A percentile compares a stretch with the other conserved stretches of the same genome.
phyloP scores from a whole-genome alignment of 2,329 filamentous ascomycete species.

The Diaporthe helianthi region DNA sequence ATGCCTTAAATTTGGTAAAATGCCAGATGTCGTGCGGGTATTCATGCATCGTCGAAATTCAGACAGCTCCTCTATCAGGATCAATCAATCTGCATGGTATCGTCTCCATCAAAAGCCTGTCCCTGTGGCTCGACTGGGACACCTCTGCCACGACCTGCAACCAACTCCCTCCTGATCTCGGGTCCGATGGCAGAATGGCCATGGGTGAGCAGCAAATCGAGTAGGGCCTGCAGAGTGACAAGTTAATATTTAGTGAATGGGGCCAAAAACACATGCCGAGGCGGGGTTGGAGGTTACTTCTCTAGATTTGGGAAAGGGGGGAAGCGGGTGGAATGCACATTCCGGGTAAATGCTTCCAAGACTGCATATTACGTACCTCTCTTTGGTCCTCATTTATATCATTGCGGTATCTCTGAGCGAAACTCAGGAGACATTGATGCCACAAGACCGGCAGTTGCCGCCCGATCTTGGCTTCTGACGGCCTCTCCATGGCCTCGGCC shows the following conservation, averaged over 20 bases:
- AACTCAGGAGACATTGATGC: constrained; percentile 92
- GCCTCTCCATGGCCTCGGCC: constrained; percentile 59
- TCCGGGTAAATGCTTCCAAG: background rate
- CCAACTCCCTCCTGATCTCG: constrained; percentile 85
- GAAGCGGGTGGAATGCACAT: background rate
- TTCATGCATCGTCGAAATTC: constrained; percentile 6
- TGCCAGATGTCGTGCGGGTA: constrained; percentile 17
- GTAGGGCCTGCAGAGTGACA: constrained; percentile 64
- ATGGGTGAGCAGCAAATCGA: constrained; percentile 84
- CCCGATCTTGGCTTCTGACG: constrained; percentile 47
- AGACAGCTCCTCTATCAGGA: background rate
- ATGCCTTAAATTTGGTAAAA: background rate
- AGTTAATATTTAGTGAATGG: constrained; percentile 30
- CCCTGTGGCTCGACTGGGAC: constrained; percentile 68
- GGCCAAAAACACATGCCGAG: background rate
- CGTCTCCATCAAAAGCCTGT: constrained; percentile 74
- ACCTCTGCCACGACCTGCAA: constrained; percentile 87
- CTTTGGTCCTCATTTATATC: constrained; percentile 96
- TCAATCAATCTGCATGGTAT: constrained; percentile 83
- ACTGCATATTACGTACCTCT: constrained; percentile 44
- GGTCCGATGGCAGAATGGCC: constrained; percentile 90
- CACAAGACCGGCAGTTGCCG: constrained; percentile 84
- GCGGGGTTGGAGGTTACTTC: no score
- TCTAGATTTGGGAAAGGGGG: no score
- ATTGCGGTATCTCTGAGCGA: constrained; percentile 93